These are phyloP conservation scores for Plasmodium blacklocki DNA, from an alignment of 169 alveolate genomes.

Conservation along the genomic window DNA sequence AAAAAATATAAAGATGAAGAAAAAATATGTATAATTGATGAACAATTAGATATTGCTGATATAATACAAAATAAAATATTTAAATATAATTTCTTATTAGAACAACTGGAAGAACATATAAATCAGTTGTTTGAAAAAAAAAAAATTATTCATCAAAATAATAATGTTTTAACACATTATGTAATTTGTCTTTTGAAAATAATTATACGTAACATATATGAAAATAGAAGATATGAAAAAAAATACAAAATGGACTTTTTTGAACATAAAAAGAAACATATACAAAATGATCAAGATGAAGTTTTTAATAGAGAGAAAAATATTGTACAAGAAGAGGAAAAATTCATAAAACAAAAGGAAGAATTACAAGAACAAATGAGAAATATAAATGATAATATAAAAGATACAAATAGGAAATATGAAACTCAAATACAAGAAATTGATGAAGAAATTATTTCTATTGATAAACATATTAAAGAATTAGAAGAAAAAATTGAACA, in stretches of 20 bases:
- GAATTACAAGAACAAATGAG: slow-evolving; percentile 13
- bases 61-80: slow-evolving; percentile 44
- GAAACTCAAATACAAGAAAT: slow-evolving; percentile 17
- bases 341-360: background rate
- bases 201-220: slow-evolving; percentile 35
- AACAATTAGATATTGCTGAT: slow-evolving; percentile 49
- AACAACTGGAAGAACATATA: slow-evolving; percentile 17
- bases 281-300: slow-evolving; percentile 2
- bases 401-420: slow-evolving; percentile 9
- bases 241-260: slow-evolving; percentile 10
- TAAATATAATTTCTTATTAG: slow-evolving; percentile 13
- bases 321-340: slow-evolving; percentile 32
- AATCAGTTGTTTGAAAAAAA: slow-evolving; percentile 29
- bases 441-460: slow-evolving; percentile 20
- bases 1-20: slow-evolving; percentile 56
- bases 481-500: slow-evolving; percentile 22
- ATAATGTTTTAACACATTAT: slow-evolving; percentile 6
- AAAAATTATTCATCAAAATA: slow-evolving; percentile 16
- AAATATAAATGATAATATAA: slow-evolving; percentile 2
- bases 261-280: slow-evolving; percentile 26
- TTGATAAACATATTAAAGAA: slow-evolving; percentile 37
- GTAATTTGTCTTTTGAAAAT: slow-evolving; percentile 10
- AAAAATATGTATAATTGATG: slow-evolving; percentile 31
- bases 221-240: slow-evolving; percentile 33
- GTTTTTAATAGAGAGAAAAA: slow-evolving; percentile 30